These are phyloP conservation scores for Nectriaceae sp. DNA, from an alignment of 2,329 filamentous ascomycete genomes.

Conservation along the genomic window DNA sequence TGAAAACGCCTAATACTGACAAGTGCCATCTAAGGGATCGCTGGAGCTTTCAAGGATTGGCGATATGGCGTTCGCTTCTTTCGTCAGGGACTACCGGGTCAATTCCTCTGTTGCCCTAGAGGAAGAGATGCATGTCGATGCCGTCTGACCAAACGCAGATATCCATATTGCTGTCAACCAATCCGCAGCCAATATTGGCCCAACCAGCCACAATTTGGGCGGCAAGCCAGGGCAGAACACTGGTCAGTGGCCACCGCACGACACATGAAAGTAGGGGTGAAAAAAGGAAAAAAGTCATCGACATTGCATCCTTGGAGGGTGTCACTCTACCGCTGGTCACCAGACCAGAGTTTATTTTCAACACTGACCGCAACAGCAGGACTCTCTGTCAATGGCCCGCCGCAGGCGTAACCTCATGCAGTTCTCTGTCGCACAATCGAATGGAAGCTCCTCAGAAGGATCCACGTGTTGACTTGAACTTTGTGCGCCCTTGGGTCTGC, in stretches of 20 bases:
- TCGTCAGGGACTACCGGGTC: too few species aligned
- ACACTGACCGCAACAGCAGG: slow-evolving; percentile 17
- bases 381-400: slow-evolving; percentile 2
- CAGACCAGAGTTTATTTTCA: slow-evolving; percentile 14
- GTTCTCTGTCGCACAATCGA: slow-evolving; percentile 24
- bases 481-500: slow-evolving; percentile 24
- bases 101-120: too few species aligned
- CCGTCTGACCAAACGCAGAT: slow-evolving; percentile 28
- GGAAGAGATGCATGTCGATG: too few species aligned
- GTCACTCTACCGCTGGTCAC: slow-evolving; percentile 16
- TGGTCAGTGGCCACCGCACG: too few species aligned
- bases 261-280: slow-evolving; percentile 14
- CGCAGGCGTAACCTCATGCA: slow-evolving; percentile 12
- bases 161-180: slow-evolving; percentile 18
- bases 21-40: too few species aligned
- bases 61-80: too few species aligned
- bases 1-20: too few species aligned
- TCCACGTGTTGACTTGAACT: slow-evolving; percentile 32
- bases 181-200: slow-evolving; percentile 14
- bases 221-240: slow-evolving; percentile 15
- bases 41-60: too few species aligned
- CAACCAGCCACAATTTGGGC: slow-evolving; percentile 24
- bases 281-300: too few species aligned
- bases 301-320: too few species aligned
- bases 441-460: slow-evolving; percentile 26